Conservation (phyloP, 2,329 filamentous ascomycete genomes). For the Cordyceps tenuipes region DNA sequence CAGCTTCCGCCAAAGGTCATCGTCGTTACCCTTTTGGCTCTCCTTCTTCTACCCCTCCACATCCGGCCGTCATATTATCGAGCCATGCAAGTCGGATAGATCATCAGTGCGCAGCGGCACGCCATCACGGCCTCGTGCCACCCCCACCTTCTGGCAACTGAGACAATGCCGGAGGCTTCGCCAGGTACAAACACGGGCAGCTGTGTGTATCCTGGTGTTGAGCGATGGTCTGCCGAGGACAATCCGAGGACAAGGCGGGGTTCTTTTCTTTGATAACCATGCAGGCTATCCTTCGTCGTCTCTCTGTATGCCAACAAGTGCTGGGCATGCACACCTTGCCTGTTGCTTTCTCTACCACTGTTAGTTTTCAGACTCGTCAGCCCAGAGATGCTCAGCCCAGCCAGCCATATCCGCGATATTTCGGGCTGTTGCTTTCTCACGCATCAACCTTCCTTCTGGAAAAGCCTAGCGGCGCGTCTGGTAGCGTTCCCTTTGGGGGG, state of each 20-base stretch:
- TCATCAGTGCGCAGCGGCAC: no score
- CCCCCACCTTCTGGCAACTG: no score
- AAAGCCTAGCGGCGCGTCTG: background rate
- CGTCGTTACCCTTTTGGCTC: background rate
- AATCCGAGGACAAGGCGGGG: no score
- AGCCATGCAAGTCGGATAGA: background rate
- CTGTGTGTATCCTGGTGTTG: no score
- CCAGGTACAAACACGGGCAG: no score
- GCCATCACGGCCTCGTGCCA: no score
- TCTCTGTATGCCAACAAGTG: background rate
- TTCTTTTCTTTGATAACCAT: no score
- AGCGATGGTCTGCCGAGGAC: no score
- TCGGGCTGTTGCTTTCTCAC: conserved; percentile 1
- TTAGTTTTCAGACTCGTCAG: background rate
- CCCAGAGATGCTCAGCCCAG: no score
- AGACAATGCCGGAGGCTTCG: no score
- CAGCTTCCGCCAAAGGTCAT: background rate
- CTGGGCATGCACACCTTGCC: background rate
- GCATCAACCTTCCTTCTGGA: background rate
- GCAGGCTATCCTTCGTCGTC: no score
- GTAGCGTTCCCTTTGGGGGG: background rate
- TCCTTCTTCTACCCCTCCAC: background rate
- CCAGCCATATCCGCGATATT: background rate
- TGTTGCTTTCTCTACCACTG: background rate
- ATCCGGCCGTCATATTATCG: background rate